Evolutionary conservation across 129 eudicot genomes (phyloP), one percentile per base, ranked within the genome.

Genomic region (Lactuca sativa): DNA sequence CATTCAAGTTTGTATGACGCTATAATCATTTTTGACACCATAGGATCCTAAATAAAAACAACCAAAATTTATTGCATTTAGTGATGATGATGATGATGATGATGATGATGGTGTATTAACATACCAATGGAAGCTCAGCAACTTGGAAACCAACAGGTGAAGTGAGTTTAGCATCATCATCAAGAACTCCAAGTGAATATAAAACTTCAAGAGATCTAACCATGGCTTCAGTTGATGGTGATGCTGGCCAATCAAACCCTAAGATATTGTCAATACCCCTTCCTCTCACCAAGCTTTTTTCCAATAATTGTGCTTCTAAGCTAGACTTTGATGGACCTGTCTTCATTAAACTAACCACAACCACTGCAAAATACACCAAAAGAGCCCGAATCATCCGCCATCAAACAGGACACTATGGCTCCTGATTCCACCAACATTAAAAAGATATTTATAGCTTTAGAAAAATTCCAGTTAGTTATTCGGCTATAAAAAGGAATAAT

Each of bases 221-320:
- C 91, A 95, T 86, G 59, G 97, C 81, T 84, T 95, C 96, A 41
- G 95, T 84, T 21, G 97, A 87, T 3, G 99, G 97, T 48, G 99
- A 84, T 67, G 96, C 85, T 25, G 97, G 99, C 99, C 99, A 95
- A 77, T 87, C 97, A 44, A 95, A 95, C 58, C 99, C 99, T 82
- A 95, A 82, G 33, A 95, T 95, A 69, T 95, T 95, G 74, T 95
- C 99, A 51, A 95, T 90, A 25, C 99, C 99, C 37, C 21, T 21
- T 21, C 21, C 21, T 21, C 21, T 21, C 21, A 21, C 21, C 21
- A 21, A 21, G 21, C 21, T 21, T 21, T 21, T 21, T 21, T 21
- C 21, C 21, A 21, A 21, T 21, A 21, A 21, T 21, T 21, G 21
- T 21, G 21, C 21, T 21, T 21, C 21, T 21, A 21, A 21, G 21